phyloP scores from a whole-genome alignment of 495 filamentous ascomycete genomes.

The Pseudomonodictys pantanalensis region DNA sequence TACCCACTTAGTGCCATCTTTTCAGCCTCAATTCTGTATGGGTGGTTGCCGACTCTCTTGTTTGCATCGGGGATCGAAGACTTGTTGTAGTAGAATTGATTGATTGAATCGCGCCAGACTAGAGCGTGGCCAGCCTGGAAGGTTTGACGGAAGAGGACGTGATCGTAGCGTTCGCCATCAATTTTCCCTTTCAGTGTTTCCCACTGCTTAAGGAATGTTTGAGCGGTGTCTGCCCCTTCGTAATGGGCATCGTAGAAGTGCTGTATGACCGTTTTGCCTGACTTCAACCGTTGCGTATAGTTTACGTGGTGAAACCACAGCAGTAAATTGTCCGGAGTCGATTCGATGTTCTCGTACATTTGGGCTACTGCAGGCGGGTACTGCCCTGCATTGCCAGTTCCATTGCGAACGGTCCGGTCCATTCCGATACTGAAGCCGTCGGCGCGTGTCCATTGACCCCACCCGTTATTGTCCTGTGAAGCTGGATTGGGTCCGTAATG shows the following conservation, averaged over 20 bases:
- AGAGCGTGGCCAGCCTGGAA: slow-evolving; percentile 69
- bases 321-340: slow-evolving; percentile 66
- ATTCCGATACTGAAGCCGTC: slow-evolving; percentile 60
- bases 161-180: slow-evolving; percentile 59
- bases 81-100: slow-evolving; percentile 58
- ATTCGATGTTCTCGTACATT: slow-evolving; percentile 58
- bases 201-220: slow-evolving; percentile 57
- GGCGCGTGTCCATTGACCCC: slow-evolving; percentile 72
- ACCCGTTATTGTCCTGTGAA: slow-evolving; percentile 65
- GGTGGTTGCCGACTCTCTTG: slow-evolving; percentile 56
- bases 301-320: slow-evolving; percentile 76
- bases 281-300: slow-evolving; percentile 63
- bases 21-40: slow-evolving; percentile 65
- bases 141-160: slow-evolving; percentile 54
- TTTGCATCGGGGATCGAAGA: slow-evolving; percentile 56
- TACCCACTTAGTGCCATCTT: slow-evolving; percentile 57
- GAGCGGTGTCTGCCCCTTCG: slow-evolving; percentile 56
- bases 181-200: slow-evolving; percentile 53
- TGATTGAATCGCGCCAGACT: slow-evolving; percentile 67
- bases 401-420: slow-evolving; percentile 67
- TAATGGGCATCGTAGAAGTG: slow-evolving; percentile 76
- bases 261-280: slow-evolving; percentile 69
- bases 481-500: slow-evolving; percentile 68
- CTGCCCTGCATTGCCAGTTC: slow-evolving; percentile 62
- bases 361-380: slow-evolving; percentile 60